Evolutionary conservation across 176 grass and related monocot species (phyloP), one percentile per base, ranked within the genome.

Genomic region (Oryza nivara): DNA sequence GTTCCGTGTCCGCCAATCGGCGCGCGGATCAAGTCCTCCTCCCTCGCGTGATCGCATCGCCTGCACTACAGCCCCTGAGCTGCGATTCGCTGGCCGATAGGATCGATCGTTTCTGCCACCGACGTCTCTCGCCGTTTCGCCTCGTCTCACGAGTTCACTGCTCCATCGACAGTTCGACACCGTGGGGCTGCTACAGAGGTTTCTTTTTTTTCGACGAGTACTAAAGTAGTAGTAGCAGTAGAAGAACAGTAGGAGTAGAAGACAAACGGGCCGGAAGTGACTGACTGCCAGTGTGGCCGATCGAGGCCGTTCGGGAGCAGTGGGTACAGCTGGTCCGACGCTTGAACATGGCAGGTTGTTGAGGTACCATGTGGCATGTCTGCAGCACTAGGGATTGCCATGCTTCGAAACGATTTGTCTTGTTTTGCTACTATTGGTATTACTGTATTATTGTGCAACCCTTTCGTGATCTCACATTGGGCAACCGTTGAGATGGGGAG

Each of bases 1-100:
- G 81, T 83, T 74, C 70, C 56, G 1, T 65, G 81, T 66, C 80
- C 70, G 68, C 80, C 68, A 4, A 16, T 16, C 3, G 54, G 17
- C 52, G 52, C 52, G 52, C 52, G 52, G 52, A 56, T 56, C 51
- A 19, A 19, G 51, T 19, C 17, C 52, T 28, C 28, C 28, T 2
- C 2, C 28, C 19, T 23, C 7, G 58, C 58, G 7, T 61, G 58
- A 22, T 63, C 58, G 58, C 58, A 23, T 60, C 56, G 54, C 17
- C 51, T 54, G 51, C 51, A 12, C 11, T 48, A 48, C 41, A 48
- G 11, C 1, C 13, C 2, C 51, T 54, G 47, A 54, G 58, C 58
- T 3, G 58, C 58, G 58, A 63, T 58, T 58, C 54, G 54, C 9
- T n/a, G 17, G 54, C 54, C 54, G 54, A 58, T 58, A 1, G 19